Evolutionary conservation across 2,329 filamentous ascomycete species (phyloP).

Genomic region (Neofusicoccum laricinum): DNA sequence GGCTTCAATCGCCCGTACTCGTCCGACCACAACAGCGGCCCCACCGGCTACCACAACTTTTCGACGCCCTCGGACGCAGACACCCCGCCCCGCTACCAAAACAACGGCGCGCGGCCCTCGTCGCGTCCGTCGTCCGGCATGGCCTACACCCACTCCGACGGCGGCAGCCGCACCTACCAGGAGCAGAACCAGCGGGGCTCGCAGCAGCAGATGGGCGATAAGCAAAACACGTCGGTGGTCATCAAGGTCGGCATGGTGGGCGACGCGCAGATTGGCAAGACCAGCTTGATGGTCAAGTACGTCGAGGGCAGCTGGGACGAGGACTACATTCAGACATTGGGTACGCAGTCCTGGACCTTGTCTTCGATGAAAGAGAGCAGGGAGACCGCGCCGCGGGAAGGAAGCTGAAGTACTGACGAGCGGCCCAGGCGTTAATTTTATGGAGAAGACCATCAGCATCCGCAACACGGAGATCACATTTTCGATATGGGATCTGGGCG

Average conservation of each 20-base stretch:
- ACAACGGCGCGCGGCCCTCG: conserved; percentile 23
- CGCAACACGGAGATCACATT: conserved; percentile 99
- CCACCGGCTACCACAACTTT: conserved; percentile 35
- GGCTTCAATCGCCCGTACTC: conserved; percentile 44
- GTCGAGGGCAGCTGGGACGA: conserved; percentile 99
- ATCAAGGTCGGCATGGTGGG: conserved; percentile 99
- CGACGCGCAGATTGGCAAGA: conserved; percentile 98
- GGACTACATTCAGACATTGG: conserved; percentile 97
- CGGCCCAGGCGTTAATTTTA: conserved; percentile 86
- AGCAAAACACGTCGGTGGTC: conserved; percentile 67
- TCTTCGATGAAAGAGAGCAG: neutral
- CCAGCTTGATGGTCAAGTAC: conserved; percentile 98
- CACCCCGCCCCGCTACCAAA: conserved; percentile 31
- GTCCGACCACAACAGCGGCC: conserved; percentile 28
- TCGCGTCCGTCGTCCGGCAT: conserved; percentile 51
- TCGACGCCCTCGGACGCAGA: conserved; percentile 50
- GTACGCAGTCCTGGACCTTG: conserved; percentile 40
- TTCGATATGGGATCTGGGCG: conserved; percentile 97
- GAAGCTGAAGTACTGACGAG: conserved; percentile 20
- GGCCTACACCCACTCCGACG: conserved; percentile 49
- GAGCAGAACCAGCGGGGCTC: conserved; percentile 46
- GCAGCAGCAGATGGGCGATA: conserved; percentile 35
- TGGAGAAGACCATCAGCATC: conserved; percentile 99
- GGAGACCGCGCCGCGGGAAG: neutral
- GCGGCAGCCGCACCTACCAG: conserved; percentile 41